These are phyloP conservation scores for Mycocentrospora acerina DNA, from an alignment of 2,329 filamentous ascomycete species.

Conservation along the genomic window DNA sequence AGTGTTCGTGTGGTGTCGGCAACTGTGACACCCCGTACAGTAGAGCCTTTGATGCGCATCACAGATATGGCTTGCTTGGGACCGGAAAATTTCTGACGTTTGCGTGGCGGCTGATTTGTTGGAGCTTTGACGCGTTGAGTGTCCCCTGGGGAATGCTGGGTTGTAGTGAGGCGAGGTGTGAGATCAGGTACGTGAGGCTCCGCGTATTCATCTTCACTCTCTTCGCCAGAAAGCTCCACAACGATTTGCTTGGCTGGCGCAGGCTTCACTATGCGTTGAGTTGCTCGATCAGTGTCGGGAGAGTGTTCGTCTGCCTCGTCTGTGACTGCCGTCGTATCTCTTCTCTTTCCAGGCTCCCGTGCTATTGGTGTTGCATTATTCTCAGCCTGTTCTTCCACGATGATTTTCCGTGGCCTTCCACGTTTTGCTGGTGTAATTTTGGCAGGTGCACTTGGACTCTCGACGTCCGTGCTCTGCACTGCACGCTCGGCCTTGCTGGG, in stretches of 20 bases:
- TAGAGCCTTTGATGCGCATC: slow-evolving; percentile 43
- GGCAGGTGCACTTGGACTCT: not conserved
- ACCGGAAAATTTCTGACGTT: slow-evolving; percentile 31
- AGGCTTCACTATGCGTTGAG: slow-evolving; percentile 4
- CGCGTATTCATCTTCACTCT: slow-evolving; percentile 19
- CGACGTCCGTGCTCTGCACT: not conserved
- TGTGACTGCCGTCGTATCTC: not conserved
- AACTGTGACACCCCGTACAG: slow-evolving; percentile 47
- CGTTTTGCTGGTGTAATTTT: slow-evolving; percentile 8
- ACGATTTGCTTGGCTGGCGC: no score
- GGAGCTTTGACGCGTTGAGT: slow-evolving; percentile 11
- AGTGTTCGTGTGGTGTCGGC: slow-evolving; percentile 56
- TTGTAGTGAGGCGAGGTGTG: slow-evolving; percentile 12
- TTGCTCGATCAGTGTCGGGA: slow-evolving; percentile 12
- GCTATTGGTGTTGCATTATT: slow-evolving; percentile 14
- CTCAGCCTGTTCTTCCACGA: slow-evolving; percentile 3
- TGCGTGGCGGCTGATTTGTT: slow-evolving; percentile 26
- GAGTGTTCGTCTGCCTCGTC: slow-evolving; percentile 23
- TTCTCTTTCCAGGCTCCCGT: slow-evolving; percentile 11
- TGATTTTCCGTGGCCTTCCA: slow-evolving; percentile 14
- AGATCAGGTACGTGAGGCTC: no score
- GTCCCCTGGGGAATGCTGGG: slow-evolving; percentile 14
- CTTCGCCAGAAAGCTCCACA: slow-evolving; percentile 19
- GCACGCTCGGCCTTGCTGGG: slow-evolving; percentile 8
- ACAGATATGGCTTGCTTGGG: slow-evolving; percentile 32